These are phyloP conservation scores for Globisporangium nunn DNA, from an alignment of 352 stramenopile genomes.

Conservation along the genomic window DNA sequence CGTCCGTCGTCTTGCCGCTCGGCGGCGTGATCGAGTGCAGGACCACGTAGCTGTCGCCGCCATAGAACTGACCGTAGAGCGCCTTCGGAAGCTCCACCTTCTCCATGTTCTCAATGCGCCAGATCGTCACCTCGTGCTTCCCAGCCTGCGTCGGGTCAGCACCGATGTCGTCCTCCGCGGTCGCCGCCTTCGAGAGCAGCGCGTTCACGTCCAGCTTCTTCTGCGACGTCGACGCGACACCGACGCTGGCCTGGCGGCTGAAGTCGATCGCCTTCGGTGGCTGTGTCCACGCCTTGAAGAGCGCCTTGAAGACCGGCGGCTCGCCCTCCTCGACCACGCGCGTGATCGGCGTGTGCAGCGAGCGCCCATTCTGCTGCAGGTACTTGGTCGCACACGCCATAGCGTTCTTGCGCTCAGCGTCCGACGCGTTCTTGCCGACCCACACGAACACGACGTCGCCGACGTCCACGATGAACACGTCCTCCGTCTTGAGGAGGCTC, in stretches of 20 bases:
- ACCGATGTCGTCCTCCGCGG: slow-evolving; percentile 65
- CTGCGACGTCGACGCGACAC: slow-evolving; percentile 34
- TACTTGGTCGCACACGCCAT: slow-evolving; percentile 85
- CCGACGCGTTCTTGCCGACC: slow-evolving; percentile 83
- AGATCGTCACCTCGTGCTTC: slow-evolving; percentile 81
- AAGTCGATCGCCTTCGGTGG: slow-evolving; percentile 60
- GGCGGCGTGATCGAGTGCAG: slow-evolving; percentile 71
- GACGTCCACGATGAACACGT: slow-evolving; percentile 92
- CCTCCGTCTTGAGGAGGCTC: slow-evolving; percentile 69
- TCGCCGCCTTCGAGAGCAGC: slow-evolving; percentile 31
- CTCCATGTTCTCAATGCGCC: slow-evolving; percentile 89
- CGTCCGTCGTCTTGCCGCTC: slow-evolving; percentile 59
- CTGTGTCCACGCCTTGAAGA: slow-evolving; percentile 76
- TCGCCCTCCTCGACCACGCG: slow-evolving; percentile 83
- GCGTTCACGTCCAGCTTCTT: slow-evolving; percentile 56
- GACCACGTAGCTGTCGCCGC: slow-evolving; percentile 95
- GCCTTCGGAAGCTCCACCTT: slow-evolving; percentile 75
- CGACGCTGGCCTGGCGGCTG: slow-evolving; percentile 36
- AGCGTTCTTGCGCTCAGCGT: slow-evolving; percentile 81
- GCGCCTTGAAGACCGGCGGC: slow-evolving; percentile 75
- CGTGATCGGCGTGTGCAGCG: slow-evolving; percentile 66
- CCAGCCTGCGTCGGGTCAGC: slow-evolving; percentile 59
- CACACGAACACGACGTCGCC: slow-evolving; percentile 88
- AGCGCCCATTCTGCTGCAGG: slow-evolving; percentile 50
- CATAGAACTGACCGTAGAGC: slow-evolving; percentile 90